Conservation (phyloP, 768 basidiomycete species). For the Russula brevipes region DNA sequence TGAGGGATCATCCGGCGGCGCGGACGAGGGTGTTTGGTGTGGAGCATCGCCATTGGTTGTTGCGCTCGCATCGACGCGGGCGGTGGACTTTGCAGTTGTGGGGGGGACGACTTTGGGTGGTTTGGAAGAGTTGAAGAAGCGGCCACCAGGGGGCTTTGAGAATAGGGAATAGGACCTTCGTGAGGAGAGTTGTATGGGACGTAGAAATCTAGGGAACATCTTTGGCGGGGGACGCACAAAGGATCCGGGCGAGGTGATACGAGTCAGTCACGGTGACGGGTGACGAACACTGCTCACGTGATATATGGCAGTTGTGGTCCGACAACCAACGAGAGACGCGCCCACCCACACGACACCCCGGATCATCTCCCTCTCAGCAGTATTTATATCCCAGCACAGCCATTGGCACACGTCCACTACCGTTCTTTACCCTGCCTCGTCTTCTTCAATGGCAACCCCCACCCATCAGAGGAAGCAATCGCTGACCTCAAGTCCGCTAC, state of each 20-base stretch:
- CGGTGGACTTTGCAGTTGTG: constrained; percentile 28
- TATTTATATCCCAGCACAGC: neutral
- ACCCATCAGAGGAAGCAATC: constrained; percentile 29
- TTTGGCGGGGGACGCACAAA: neutral
- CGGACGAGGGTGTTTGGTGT: constrained; percentile 4
- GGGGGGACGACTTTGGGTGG: constrained; percentile 45
- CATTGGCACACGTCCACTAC: neutral
- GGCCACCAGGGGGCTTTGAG: constrained; percentile 68
- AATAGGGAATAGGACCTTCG: constrained; percentile 70
- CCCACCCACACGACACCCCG: neutral
- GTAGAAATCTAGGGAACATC: constrained; percentile 22
- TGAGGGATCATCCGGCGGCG: constrained; percentile 11
- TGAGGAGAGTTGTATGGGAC: constrained; percentile 28
- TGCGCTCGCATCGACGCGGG: constrained; percentile 42
- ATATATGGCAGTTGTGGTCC: neutral
- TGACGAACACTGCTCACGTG: too few relatives aligned
- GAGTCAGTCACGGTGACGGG: too few relatives aligned
- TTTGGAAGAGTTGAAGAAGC: constrained; percentile 73
- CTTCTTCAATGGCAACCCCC: neutral
- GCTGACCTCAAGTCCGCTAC: constrained; percentile 35
- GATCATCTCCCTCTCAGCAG: neutral
- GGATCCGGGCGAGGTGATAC: neutral
- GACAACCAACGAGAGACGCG: neutral
- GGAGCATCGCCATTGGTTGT: constrained; percentile 31
- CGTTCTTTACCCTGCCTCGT: neutral